Conservation (phyloP, 2,329 filamentous ascomycete genomes). For the Colletotrichum endophyticum region DNA sequence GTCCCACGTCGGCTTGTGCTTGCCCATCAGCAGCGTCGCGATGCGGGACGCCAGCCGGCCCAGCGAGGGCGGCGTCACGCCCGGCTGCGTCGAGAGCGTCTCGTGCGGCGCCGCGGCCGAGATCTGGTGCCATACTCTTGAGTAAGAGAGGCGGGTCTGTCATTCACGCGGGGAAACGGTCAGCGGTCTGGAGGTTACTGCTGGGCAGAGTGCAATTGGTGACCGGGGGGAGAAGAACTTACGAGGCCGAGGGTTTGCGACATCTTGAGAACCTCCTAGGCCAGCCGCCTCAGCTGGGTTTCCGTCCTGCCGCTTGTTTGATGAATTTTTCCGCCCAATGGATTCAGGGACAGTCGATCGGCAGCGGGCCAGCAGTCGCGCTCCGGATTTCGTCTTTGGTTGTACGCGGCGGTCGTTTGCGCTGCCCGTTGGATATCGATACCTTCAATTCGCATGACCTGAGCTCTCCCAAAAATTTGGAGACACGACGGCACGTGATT, state of each 20-base stretch:
- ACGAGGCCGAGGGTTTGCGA: conserved; percentile 82
- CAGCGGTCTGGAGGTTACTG: neutral
- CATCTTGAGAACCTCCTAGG: conserved; percentile 54
- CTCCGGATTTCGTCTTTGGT: neutral
- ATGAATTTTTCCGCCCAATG: neutral
- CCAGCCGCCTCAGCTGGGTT: conserved; percentile 4
- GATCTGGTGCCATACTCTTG: conserved; percentile 89
- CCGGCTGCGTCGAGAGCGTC: conserved; percentile 61
- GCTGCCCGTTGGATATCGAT: neutral
- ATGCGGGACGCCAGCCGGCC: conserved; percentile 89
- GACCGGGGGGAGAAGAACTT: conserved; percentile 29
- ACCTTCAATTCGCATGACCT: neutral
- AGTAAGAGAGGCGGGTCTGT: conserved; percentile 95
- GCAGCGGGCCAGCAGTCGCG: conserved; percentile 23
- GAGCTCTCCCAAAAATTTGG: conserved; percentile 15
- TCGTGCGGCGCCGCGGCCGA: conserved; percentile 73
- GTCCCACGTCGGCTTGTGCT: conserved; percentile 98
- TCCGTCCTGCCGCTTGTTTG: neutral
- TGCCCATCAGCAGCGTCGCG: conserved; percentile 90
- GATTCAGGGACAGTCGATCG: neutral
- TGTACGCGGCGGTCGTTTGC: conserved; percentile 5
- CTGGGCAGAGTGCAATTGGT: neutral
- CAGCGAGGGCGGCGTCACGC: conserved; percentile 75
- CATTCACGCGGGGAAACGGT: neutral
- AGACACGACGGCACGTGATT: neutral